Evolutionary conservation across 2,329 filamentous ascomycete species (phyloP).

Genomic region (Aphanoascus verrucosus): DNA sequence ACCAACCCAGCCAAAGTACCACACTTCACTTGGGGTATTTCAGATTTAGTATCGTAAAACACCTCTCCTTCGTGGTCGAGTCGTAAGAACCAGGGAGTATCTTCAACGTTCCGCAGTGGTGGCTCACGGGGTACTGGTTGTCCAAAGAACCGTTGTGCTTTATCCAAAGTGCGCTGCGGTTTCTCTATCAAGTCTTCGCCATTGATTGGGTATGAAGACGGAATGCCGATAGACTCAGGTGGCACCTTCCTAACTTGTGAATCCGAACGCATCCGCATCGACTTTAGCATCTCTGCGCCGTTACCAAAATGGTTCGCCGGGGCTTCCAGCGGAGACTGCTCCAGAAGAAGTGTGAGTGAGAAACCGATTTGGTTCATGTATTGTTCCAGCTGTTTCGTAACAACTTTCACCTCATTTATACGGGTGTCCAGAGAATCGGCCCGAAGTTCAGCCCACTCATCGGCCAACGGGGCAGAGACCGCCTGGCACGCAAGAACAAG

Average conservation of each 20-base stretch:
- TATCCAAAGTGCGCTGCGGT: slow-evolving; percentile 37
- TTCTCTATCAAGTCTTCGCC: slow-evolving; percentile 26
- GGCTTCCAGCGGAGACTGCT: slow-evolving; percentile 55
- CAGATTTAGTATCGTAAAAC: slow-evolving; percentile 74
- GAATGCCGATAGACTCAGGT: slow-evolving; percentile 35
- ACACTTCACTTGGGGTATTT: slow-evolving; percentile 67
- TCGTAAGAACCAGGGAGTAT: slow-evolving; percentile 62
- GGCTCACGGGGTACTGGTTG: slow-evolving; percentile 34
- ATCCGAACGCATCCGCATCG: slow-evolving; percentile 20
- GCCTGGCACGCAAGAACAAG: slow-evolving; percentile 78
- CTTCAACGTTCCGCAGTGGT: slow-evolving; percentile 17
- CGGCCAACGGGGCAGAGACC: slow-evolving; percentile 79
- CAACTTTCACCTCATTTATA: slow-evolving; percentile 65
- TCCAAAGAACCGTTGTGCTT: slow-evolving; percentile 40
- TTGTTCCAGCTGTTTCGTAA: slow-evolving; percentile 70
- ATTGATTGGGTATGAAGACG: slow-evolving; percentile 32
- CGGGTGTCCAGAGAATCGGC: slow-evolving; percentile 82
- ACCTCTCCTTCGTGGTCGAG: slow-evolving; percentile 84
- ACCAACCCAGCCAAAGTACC: slow-evolving; percentile 82
- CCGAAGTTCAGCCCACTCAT: slow-evolving; percentile 91
- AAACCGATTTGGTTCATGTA: slow-evolving; percentile 81
- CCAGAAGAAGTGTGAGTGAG: slow-evolving; percentile 74
- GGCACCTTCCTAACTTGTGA: slow-evolving; percentile 27
- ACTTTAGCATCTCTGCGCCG: slow-evolving; percentile 24
- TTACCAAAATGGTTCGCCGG: slow-evolving; percentile 33